Evolutionary conservation across 495 filamentous ascomycete species (phyloP).

Genomic region (Trichoderma virens): DNA sequence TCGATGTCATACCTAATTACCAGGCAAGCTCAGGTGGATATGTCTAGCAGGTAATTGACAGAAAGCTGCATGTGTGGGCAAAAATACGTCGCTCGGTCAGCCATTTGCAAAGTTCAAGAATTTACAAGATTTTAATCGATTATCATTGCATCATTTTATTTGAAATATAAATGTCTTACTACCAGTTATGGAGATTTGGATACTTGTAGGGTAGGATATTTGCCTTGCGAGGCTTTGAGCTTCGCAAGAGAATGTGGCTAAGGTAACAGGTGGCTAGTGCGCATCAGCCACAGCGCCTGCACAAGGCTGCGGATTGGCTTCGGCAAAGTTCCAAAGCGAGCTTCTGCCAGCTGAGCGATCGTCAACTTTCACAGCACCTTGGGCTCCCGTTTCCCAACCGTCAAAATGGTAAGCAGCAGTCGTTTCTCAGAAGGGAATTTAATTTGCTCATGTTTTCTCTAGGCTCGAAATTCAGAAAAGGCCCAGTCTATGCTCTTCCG

Average conservation of each 20-base stretch:
- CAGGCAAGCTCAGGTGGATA: too few relatives aligned
- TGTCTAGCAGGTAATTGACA: too few relatives aligned
- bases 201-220: background rate
- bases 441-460: background rate
- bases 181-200: too few relatives aligned
- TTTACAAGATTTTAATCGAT: too few relatives aligned
- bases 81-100: too few relatives aligned
- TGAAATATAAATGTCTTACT: too few relatives aligned
- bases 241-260: background rate
- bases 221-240: background rate
- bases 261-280: background rate
- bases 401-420: background rate
- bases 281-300: background rate
- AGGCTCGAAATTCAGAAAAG: constrained; percentile 84
- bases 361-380: background rate
- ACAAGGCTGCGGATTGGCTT: background rate
- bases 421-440: background rate
- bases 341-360: background rate
- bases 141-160: too few relatives aligned
- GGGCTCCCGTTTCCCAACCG: background rate
- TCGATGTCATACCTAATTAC: too few relatives aligned
- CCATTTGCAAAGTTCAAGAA: too few relatives aligned
- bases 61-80: too few relatives aligned
- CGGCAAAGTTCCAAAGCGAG: background rate
- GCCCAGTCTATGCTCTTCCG: constrained; percentile 99